Evolutionary conservation across 352 stramenopile genomes (phyloP).

Genomic region (Phytophthora pseudosyringae): DNA sequence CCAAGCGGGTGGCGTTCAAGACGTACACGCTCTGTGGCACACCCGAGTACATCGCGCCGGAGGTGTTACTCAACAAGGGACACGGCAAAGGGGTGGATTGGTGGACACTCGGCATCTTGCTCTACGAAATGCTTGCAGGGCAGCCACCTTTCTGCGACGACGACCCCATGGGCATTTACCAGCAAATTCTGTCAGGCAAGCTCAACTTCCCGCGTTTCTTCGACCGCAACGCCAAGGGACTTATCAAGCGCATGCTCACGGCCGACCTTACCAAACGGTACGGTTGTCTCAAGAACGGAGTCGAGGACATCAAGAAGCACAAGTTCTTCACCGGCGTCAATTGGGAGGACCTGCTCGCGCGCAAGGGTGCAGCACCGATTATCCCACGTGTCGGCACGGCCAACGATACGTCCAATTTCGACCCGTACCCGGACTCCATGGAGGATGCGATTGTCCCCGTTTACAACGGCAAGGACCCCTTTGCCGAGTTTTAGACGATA

Average conservation of each 20-base stretch:
- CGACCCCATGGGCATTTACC: slow-evolving; percentile 96
- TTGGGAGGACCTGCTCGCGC: slow-evolving; percentile 91
- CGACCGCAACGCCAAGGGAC: slow-evolving; percentile 94
- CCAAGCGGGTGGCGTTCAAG: slow-evolving; percentile 95
- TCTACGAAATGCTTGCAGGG: slow-evolving; percentile 98
- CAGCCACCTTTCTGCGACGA: slow-evolving; percentile 97
- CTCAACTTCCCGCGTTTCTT: slow-evolving; percentile 96
- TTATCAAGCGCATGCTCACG: slow-evolving; percentile 97
- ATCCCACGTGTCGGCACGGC: slow-evolving; percentile 91
- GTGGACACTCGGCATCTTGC: slow-evolving; percentile 97
- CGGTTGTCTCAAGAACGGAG: slow-evolving; percentile 96
- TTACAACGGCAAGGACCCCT: slow-evolving; percentile 93
- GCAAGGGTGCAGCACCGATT: slow-evolving; percentile 93
- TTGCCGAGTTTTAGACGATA: slow-evolving; percentile 91
- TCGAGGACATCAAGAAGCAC: slow-evolving; percentile 97
- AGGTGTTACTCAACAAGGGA: slow-evolving; percentile 91
- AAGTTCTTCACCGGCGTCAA: slow-evolving; percentile 95
- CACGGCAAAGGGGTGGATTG: slow-evolving; percentile 94
- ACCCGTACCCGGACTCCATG: slow-evolving; percentile 94
- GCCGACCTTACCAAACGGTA: slow-evolving; percentile 97
- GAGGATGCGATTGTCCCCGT: slow-evolving; percentile 92
- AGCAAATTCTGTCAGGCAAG: slow-evolving; percentile 95
- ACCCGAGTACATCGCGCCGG: slow-evolving; percentile 93
- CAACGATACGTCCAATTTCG: slow-evolving; percentile 97
- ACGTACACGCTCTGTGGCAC: slow-evolving; percentile 95